Percentiles rank a stretch among this genome's conserved stretches.
Evolutionary conservation across 305 asterid species (phyloP).

Genomic region (Striga hermonthica): DNA sequence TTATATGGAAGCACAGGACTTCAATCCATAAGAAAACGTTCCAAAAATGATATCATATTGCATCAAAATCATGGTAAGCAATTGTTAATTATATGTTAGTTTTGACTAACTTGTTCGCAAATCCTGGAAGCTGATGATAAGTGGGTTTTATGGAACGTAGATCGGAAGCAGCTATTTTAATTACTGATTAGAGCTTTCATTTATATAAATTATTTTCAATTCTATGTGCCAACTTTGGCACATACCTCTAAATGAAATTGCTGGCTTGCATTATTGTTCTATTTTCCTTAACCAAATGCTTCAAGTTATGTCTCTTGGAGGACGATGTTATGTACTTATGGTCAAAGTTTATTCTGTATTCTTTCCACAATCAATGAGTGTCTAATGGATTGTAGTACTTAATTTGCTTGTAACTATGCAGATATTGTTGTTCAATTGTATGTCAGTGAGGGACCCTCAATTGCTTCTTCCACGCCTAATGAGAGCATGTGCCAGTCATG

Average conservation of each 20-base stretch:
- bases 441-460: conserved; percentile 96
- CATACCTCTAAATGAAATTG: background rate
- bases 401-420: conserved; percentile 45
- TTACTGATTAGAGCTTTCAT: background rate
- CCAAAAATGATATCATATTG: too few relatives aligned
- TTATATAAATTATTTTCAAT: background rate
- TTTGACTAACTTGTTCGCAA: too few relatives aligned
- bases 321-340: background rate
- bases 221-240: background rate
- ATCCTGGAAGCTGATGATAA: too few relatives aligned
- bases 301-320: too few relatives aligned
- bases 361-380: background rate
- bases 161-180: background rate
- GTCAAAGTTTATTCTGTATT: background rate
- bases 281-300: background rate
- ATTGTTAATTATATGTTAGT: too few relatives aligned
- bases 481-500: conserved; percentile 70
- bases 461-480: conserved; percentile 80
- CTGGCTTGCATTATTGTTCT: conserved; percentile 21
- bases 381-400: conserved; percentile 27
- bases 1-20: too few relatives aligned
- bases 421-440: conserved; percentile 95
- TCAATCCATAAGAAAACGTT: background rate
- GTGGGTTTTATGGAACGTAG: too few relatives aligned
- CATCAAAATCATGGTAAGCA: too few relatives aligned